A percentile compares a stretch with the other conserved stretches of the same genome.
These are phyloP conservation scores for Irpex rosettiformis DNA, from an alignment of 1,284 basidiomycete genomes.

Conservation along the genomic window DNA sequence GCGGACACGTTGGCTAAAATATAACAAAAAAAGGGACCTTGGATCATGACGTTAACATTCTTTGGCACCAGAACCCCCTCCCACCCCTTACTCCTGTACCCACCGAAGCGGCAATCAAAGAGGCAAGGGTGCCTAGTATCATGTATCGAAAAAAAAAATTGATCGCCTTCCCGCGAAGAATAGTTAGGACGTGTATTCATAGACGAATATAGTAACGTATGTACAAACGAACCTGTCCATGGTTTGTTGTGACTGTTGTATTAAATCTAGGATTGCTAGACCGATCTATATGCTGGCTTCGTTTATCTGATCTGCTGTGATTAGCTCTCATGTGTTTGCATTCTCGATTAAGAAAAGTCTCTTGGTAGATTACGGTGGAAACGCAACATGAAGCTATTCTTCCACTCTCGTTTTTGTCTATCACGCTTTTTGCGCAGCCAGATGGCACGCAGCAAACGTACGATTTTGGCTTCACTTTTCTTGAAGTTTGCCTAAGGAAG, in stretches of 20 bases:
- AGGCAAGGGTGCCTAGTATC: not conserved
- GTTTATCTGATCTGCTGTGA: not conserved
- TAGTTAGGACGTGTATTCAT: not conserved
- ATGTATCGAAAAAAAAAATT: not conserved
- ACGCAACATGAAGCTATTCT: conserved; percentile 9
- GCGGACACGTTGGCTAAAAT: conserved; percentile 17
- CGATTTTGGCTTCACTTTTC: conserved; percentile 34
- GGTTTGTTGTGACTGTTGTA: not conserved
- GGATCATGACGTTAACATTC: not conserved
- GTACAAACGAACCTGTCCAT: not conserved
- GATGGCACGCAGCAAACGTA: conserved; percentile 33
- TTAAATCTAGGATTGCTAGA: not conserved
- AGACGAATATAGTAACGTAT: not conserved
- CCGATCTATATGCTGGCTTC: not conserved
- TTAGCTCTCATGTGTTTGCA: conserved; percentile 4
- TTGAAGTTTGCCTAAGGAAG: conserved; percentile 31
- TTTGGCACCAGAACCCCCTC: not conserved
- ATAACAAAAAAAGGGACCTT: not conserved
- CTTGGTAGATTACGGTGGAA: conserved; percentile 17
- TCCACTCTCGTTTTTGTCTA: conserved; percentile 21
- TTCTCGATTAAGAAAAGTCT: conserved; percentile 12
- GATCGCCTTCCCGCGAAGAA: not conserved
- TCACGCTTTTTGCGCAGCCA: conserved; percentile 36
- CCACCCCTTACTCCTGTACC: not conserved
- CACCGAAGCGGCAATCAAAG: not conserved